Percentiles rank a stretch among this genome's conserved stretches.
Evolutionary conservation across 495 filamentous ascomycete species (phyloP).

Genomic region (Neurospora tetraspora): DNA sequence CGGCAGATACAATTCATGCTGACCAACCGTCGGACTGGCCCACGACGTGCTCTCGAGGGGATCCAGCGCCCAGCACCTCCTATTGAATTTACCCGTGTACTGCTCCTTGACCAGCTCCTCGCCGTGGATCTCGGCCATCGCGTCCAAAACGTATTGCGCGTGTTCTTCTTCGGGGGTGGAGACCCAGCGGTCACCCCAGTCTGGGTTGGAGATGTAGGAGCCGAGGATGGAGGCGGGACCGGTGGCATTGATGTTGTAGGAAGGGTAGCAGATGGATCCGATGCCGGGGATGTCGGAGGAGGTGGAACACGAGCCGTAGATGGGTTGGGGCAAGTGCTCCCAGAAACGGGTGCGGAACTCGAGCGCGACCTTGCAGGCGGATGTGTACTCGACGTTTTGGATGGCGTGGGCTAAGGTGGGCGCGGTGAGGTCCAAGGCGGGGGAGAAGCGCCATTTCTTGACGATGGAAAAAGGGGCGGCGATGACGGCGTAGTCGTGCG

Average conservation of each 20-base stretch:
- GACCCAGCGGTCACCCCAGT: constrained; percentile 23
- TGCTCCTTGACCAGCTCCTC: constrained; percentile 37
- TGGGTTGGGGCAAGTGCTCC: constrained; percentile 52
- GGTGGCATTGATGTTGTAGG: constrained; percentile 51
- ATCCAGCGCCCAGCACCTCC: constrained; percentile 51
- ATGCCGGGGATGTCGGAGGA: constrained; percentile 49
- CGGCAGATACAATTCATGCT: constrained; percentile 57
- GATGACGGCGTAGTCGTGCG: constrained; percentile 57
- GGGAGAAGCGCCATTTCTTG: constrained; percentile 41
- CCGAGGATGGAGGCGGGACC: constrained; percentile 55
- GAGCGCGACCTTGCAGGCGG: constrained; percentile 56
- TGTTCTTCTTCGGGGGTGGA: constrained; percentile 12
- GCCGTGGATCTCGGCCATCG: constrained; percentile 49
- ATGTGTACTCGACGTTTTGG: constrained; percentile 43
- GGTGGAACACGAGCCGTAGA: constrained; percentile 50
- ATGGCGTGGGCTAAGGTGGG: constrained; percentile 40
- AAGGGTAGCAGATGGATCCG: constrained; percentile 51
- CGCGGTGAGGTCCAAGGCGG: constrained; percentile 29
- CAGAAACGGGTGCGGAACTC: constrained; percentile 58
- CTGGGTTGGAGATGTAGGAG: constrained; percentile 38
- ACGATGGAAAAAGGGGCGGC: constrained; percentile 52
- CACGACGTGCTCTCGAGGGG: constrained; percentile 43
- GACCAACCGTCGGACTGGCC: constrained; percentile 45
- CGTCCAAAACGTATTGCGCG: constrained; percentile 31
- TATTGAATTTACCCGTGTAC: constrained; percentile 49